Conservation (phyloP, 164 flowering plant species). For the Vitis rotundifolia region DNA sequence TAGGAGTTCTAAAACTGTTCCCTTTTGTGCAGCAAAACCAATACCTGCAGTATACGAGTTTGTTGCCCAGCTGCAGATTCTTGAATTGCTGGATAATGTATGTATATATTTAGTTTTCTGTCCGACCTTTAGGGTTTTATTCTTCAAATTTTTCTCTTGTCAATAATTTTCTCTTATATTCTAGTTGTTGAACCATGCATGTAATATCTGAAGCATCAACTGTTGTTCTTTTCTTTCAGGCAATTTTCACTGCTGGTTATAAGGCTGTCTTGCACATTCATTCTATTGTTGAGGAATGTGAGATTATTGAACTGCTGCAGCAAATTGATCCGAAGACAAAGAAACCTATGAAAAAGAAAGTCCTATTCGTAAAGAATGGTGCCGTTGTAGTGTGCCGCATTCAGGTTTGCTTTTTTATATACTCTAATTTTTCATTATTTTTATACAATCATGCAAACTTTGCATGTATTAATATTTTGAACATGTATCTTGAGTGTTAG, state of each 20-base stretch:
- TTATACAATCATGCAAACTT: not conserved
- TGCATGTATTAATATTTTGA: not conserved
- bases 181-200: not conserved
- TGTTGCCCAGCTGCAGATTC: slow-evolving; percentile 85
- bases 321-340: slow-evolving; percentile 94
- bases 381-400: slow-evolving; percentile 86
- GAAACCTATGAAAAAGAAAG: slow-evolving; percentile 86
- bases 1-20: slow-evolving; percentile 1
- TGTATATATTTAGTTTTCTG: slow-evolving; percentile 3
- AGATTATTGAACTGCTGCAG: slow-evolving; percentile 77
- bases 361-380: slow-evolving; percentile 88
- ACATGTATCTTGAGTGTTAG: too few species aligned
- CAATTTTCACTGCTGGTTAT: slow-evolving; percentile 97
- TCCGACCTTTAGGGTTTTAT: not conserved
- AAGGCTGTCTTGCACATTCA: slow-evolving; percentile 96
- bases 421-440: not conserved
- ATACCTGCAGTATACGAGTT: slow-evolving; percentile 74
- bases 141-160: not conserved
- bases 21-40: slow-evolving; percentile 64
- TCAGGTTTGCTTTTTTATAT: slow-evolving; percentile 54
- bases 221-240: slow-evolving; percentile 44
- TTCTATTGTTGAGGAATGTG: slow-evolving; percentile 95
- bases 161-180: not conserved
- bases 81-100: slow-evolving; percentile 94
- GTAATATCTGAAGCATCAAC: slow-evolving; percentile 2